These are phyloP conservation scores for Pogostemon cablin DNA, from an alignment of 257 asterid species.

Conservation along the genomic window DNA sequence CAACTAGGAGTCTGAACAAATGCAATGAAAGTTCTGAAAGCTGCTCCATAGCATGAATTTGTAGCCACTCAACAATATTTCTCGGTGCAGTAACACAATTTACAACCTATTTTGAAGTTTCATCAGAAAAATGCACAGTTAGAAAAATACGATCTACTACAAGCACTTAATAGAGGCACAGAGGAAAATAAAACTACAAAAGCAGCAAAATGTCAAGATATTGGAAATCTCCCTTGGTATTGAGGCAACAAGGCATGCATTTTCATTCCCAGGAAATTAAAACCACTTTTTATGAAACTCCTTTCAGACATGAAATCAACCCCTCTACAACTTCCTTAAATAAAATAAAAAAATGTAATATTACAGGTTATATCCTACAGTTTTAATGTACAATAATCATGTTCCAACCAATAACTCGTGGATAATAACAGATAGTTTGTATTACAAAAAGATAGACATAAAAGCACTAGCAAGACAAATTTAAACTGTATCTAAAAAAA, in stretches of 20 bases:
- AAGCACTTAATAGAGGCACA: background rate
- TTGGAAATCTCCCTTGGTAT: background rate
- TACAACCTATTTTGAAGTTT: slow-evolving; percentile 52
- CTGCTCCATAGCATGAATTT: slow-evolving; percentile 76
- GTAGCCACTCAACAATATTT: slow-evolving; percentile 72
- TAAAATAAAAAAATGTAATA: too few relatives aligned
- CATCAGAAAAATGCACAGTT: background rate
- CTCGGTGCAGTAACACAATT: slow-evolving; percentile 52
- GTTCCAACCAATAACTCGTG: too few relatives aligned
- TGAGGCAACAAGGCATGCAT: too few relatives aligned
- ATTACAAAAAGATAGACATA: background rate
- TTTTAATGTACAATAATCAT: too few relatives aligned
- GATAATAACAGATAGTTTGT: too few relatives aligned
- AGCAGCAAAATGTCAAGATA: background rate
- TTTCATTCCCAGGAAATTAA: too few relatives aligned
- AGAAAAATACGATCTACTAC: slow-evolving; percentile 13
- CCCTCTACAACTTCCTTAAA: too few relatives aligned
- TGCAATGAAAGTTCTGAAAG: slow-evolving; percentile 77
- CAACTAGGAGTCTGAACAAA: slow-evolving; percentile 62
- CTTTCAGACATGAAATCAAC: too few relatives aligned
- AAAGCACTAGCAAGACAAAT: background rate
- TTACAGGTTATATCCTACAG: too few relatives aligned
- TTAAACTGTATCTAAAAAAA: background rate
- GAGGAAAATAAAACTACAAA: background rate
- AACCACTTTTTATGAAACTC: too few relatives aligned